A percentile compares a stretch with the other conserved stretches of the same genome.
Evolutionary conservation across 2,329 filamentous ascomycete genomes (phyloP).

Genomic region (Bipolaris gigantea): DNA sequence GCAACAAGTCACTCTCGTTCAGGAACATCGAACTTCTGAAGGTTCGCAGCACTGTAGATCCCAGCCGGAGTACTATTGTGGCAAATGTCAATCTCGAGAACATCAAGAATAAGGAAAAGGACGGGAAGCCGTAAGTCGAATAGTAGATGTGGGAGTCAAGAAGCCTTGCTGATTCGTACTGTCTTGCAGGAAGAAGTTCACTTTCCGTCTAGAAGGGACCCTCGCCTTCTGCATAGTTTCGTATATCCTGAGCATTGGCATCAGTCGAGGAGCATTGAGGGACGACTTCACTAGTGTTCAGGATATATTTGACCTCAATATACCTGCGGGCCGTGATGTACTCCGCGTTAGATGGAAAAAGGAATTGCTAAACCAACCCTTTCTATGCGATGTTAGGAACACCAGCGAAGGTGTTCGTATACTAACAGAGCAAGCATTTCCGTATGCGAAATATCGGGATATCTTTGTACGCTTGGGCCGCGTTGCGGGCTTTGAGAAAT

Average conservation of each 20-base stretch:
- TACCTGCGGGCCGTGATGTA: slow-evolving; percentile 15
- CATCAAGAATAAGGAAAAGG: slow-evolving; percentile 25
- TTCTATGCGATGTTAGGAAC: slow-evolving; percentile 18
- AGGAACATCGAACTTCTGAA: slow-evolving; percentile 25
- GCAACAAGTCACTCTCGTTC: slow-evolving; percentile 18
- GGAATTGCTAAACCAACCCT: slow-evolving; percentile 16
- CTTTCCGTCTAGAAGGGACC: slow-evolving; percentile 20
- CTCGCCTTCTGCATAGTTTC: slow-evolving; percentile 21
- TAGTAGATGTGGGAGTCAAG: background rate
- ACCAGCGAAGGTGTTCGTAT: slow-evolving; percentile 11
- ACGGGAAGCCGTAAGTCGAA: slow-evolving; percentile 18
- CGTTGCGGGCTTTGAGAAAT: slow-evolving; percentile 19
- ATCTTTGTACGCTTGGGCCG: slow-evolving; percentile 21
- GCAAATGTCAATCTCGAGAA: slow-evolving; percentile 24
- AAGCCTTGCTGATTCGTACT: slow-evolving; percentile 11
- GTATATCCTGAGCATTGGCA: slow-evolving; percentile 20
- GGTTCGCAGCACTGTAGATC: slow-evolving; percentile 18
- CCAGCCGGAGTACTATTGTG: slow-evolving; percentile 16
- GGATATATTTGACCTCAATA: slow-evolving; percentile 23
- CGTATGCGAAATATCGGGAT: slow-evolving; percentile 20
- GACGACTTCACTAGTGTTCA: slow-evolving; percentile 18
- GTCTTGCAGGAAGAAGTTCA: slow-evolving; percentile 22
- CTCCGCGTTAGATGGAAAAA: slow-evolving; percentile 22
- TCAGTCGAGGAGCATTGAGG: slow-evolving; percentile 11
- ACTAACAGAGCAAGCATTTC: slow-evolving; percentile 14